Evolutionary conservation across 257 asterid genomes (phyloP).

Genomic region (Nicotiana undulata): DNA sequence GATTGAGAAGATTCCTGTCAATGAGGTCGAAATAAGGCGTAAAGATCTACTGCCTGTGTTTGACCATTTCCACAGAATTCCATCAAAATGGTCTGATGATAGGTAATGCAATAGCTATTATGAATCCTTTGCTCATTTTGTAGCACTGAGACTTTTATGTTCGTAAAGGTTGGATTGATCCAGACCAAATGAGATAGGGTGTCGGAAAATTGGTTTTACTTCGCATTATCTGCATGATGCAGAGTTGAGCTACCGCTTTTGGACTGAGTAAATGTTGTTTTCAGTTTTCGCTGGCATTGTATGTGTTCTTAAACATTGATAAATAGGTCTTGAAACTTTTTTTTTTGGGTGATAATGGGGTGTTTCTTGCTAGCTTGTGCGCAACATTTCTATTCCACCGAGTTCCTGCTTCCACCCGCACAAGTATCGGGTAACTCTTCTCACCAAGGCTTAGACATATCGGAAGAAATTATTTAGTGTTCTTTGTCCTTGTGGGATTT

Average conservation of each 20-base stretch:
- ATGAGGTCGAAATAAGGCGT: constrained; percentile 37
- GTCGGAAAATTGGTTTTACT: background rate
- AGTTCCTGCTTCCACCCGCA: background rate
- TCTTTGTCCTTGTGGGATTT: background rate
- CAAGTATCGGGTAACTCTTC: background rate
- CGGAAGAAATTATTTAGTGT: background rate
- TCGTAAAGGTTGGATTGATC: background rate
- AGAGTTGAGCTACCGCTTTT: background rate
- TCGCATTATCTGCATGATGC: background rate
- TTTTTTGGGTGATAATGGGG: background rate
- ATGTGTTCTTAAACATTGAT: background rate
- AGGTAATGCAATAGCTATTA: constrained; percentile 18
- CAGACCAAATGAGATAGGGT: background rate
- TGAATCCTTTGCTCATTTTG: background rate
- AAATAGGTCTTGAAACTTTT: background rate
- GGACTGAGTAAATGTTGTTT: background rate
- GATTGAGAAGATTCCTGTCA: constrained; percentile 33
- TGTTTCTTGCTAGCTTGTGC: background rate
- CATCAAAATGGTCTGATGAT: constrained; percentile 26
- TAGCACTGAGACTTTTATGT: background rate
- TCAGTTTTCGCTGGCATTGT: background rate
- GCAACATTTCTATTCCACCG: background rate
- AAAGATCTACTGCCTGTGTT: constrained; percentile 36
- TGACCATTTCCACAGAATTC: constrained; percentile 33
- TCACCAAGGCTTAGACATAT: background rate